These are phyloP conservation scores for Chenopodium berlandieri DNA, from an alignment of 148 eudicot species.

Conservation along the genomic window DNA sequence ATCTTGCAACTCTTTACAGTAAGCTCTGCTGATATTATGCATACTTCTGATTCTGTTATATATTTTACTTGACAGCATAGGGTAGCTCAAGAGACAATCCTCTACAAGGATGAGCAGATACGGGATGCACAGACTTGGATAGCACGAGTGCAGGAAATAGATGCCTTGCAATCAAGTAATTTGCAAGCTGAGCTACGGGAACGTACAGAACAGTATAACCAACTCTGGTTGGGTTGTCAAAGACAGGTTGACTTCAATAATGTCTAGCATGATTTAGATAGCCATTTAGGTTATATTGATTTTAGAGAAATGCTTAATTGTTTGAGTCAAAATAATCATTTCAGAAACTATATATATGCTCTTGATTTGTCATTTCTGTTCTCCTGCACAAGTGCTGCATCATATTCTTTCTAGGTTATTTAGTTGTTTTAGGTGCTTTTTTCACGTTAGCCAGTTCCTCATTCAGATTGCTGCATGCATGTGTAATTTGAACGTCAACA, in stretches of 20 bases:
- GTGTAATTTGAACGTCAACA: background rate
- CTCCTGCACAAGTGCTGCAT: background rate
- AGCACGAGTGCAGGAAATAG: conserved; percentile 78
- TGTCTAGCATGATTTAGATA: background rate
- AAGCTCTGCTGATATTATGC: background rate
- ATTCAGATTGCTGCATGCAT: background rate
- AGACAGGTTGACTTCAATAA: conserved; percentile 58
- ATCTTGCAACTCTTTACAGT: background rate
- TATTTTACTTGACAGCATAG: conserved; percentile 61
- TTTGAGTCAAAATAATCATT: background rate
- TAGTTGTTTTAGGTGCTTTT: too few relatives aligned
- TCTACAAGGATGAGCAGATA: conserved; percentile 78
- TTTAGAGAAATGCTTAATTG: background rate
- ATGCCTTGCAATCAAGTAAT: conserved; percentile 66
- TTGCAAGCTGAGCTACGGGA: conserved; percentile 87
- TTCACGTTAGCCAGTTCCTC: background rate
- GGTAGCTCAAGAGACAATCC: conserved; percentile 68
- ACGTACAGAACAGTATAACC: conserved; percentile 79
- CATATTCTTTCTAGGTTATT: background rate
- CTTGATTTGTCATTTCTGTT: background rate
- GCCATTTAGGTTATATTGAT: background rate
- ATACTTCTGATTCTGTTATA: background rate
- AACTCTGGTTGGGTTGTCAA: conserved; percentile 80
- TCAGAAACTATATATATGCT: background rate
- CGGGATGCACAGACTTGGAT: conserved; percentile 94